Base-by-base conservation (phyloP, 768 basidiomycete species). In the button mushroom (Agaricus bisporus) region DNA sequence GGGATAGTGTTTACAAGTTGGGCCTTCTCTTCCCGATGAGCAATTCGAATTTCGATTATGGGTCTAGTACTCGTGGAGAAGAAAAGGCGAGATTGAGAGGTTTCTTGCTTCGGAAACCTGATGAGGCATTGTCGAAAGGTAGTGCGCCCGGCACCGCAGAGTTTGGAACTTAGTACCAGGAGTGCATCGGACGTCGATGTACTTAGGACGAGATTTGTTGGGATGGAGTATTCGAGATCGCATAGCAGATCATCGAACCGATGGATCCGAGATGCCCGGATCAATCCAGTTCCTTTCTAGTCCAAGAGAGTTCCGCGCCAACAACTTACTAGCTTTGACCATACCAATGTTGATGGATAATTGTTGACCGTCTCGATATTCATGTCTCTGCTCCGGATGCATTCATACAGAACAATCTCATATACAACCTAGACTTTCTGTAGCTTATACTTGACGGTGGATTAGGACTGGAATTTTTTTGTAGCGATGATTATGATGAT, bases 61-160 rank as follows among this genome's bases (percentile, higher is more conserved):
- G 89, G 15, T 92, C 91, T 60, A 88, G 89, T 37, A 76, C 83
- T 55, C 85, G 87, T 60, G 88, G 82, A 4, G 86, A 91, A 68
- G 87, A 86, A 68, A 77, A 78, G 49, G 87, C 86, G 9, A 82
- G 73, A 8, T 66, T 81, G 60, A 80, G 72, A 62, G 87, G 86
- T 20, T 84, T 74, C 65, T 63, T 84, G 43, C 76, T 85, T 29
- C 29, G 29, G 9, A 35, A n/a, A 42, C 11, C 12, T 15, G 50
- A 35, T 32, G 41, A 41, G 14, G n/a, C 18, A 18, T 29, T 46
- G 41, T 4, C 29, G 2, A 11, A 48, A 9, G 29, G 29, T 29
- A 29, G 29, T 29, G 29, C 9, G 29, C 29, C 29, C n/a, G n/a
- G n/a, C n/a, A n/a, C 66, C 66, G 22, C 61, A n/a, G n/a, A n/a